Conservation (phyloP, 2,329 filamentous ascomycete species). For the Aureobasidium lini region DNA sequence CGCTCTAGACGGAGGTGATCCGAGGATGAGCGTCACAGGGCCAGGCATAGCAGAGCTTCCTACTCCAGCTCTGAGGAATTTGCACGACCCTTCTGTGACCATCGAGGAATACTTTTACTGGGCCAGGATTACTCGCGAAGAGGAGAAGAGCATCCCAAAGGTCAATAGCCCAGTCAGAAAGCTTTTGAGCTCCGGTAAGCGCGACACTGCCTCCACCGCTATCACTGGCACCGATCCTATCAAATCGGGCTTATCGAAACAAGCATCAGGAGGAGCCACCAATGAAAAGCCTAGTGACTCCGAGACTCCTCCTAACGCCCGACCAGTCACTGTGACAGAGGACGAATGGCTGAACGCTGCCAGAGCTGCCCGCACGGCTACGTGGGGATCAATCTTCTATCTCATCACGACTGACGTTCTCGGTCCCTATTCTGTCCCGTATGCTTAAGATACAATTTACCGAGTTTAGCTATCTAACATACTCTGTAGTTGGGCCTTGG, state of each 20-base stretch:
- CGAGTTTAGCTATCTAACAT: neutral
- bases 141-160: conserved; percentile 22
- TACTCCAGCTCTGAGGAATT: neutral
- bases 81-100: conserved; percentile 22
- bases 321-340: conserved; percentile 18
- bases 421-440: conserved; percentile 30
- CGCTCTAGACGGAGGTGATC: conserved; percentile 10
- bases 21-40: neutral
- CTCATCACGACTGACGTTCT: conserved; percentile 38
- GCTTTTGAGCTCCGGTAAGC: conserved; percentile 15
- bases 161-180: conserved; percentile 13
- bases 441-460: neutral
- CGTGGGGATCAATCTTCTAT: conserved; percentile 35
- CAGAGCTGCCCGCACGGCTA: conserved; percentile 29
- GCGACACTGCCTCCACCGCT: neutral
- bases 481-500: conserved; percentile 22
- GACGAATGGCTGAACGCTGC: conserved; percentile 30
- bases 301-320: neutral
- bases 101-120: conserved; percentile 37
- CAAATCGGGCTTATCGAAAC: neutral
- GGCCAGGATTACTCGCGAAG: conserved; percentile 29
- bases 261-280: neutral
- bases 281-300: neutral
- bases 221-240: neutral
- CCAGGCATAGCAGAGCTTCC: neutral